Base-by-base conservation (phyloP, 768 basidiomycete genomes). In the Mycena rosella region DNA sequence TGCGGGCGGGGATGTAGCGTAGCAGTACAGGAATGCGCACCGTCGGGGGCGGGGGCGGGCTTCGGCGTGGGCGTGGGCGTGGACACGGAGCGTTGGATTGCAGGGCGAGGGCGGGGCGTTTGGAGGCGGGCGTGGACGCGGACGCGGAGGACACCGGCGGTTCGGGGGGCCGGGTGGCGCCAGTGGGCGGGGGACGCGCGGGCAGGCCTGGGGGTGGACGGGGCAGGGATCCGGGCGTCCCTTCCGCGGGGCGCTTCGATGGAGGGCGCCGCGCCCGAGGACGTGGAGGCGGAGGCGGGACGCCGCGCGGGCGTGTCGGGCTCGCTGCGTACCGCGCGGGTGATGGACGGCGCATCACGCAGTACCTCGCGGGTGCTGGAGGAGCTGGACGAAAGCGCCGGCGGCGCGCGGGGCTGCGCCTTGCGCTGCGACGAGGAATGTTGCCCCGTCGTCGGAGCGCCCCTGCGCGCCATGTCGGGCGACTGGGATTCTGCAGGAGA, bases 71-170 rank as follows among this genome's bases (percentile, higher is more conserved):
- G 11, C 47, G 15, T 17, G 2, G 63, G 11, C 14, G 38, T 18
- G 38, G 17, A 13, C 38, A 8, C 14, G 32, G 32, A 15, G 34
- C 17, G 34, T 60, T 61, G 29, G 60, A 67, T 38, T 67, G 65
- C 18, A 53, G 56, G 20, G 60, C 48, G 18, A 67, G 66, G 40
- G 54, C 60, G 18, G 55, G 55, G 0, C 60, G 53, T 48, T 57
- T 67, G 36, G 44, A 15, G 34, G 20, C 3, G 10, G 51, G 1
- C 22, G 36, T 36, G 0, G 58, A 45, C 15, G 51, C 5, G 42
- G 58, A 30, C 49, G 34, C 14, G 49, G 2, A 22, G 22, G 32
- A 38, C 7, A 29, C 13, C 11, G 32, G n/a, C n/a, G n/a, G n/a
- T n/a, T 11, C 5, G 32, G 11, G 6, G 32, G 6, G 32, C 11